Evolutionary conservation across 306 rosid species (phyloP).

Genomic region (Cucumis melo): DNA sequence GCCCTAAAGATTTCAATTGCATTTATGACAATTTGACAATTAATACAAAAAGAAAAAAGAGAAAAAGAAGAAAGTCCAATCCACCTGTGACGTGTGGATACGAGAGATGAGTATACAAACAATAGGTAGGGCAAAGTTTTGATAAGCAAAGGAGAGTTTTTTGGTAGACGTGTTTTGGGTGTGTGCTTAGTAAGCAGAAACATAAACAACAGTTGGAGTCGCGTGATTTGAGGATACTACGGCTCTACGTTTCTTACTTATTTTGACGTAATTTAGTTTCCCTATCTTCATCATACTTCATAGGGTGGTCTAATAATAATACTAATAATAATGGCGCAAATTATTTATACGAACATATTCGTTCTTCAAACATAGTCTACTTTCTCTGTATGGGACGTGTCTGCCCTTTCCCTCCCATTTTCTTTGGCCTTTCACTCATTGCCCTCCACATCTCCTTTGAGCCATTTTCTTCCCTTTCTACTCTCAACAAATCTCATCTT

Average conservation of each 20-base stretch:
- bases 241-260: background rate
- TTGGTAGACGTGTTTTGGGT: background rate
- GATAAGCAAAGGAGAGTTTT: background rate
- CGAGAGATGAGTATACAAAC: no score
- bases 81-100: background rate
- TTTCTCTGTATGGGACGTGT: background rate
- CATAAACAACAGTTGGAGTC: background rate
- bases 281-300: background rate
- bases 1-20: background rate
- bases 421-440: background rate
- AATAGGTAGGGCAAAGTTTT: background rate
- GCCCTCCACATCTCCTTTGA: background rate
- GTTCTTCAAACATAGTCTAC: background rate
- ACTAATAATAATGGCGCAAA: no score
- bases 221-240: background rate
- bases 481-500: no score
- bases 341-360: background rate
- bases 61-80: background rate
- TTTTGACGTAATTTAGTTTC: background rate
- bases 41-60: no score
- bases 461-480: no score
- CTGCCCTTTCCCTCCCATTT: background rate
- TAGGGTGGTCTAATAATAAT: no score
- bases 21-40: background rate
- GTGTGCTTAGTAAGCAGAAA: background rate